Evolutionary conservation across 2,329 filamentous ascomycete species (phyloP).

Genomic region (Alternaria triticina): DNA sequence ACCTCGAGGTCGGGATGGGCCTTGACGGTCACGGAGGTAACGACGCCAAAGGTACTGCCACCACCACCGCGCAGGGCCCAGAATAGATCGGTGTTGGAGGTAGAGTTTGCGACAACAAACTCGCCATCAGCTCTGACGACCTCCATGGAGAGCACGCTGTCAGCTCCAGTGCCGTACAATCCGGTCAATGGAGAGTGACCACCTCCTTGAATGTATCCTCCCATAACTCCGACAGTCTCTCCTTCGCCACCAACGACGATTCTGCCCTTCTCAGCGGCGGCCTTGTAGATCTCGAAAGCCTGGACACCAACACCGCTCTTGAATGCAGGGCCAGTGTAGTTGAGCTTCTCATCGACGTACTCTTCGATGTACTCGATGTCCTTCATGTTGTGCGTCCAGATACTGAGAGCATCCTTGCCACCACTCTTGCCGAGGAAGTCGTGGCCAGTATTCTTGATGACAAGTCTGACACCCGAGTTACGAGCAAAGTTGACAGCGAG

Average conservation of each 20-base stretch:
- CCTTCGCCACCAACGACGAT: conserved; percentile 60
- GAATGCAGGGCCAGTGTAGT: conserved; percentile 57
- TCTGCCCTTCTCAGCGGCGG: conserved; percentile 55
- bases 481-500: conserved; percentile 46
- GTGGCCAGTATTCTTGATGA: conserved; percentile 47
- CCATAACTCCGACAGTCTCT: conserved; percentile 59
- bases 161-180: conserved; percentile 51
- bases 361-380: conserved; percentile 43
- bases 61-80: conserved; percentile 47
- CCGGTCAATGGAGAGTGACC: conserved; percentile 61
- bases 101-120: conserved; percentile 39
- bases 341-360: conserved; percentile 37
- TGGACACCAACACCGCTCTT: conserved; percentile 64
- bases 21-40: conserved; percentile 43
- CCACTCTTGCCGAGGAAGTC: conserved; percentile 46
- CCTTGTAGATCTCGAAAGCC: conserved; percentile 60
- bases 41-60: conserved; percentile 44
- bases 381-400: conserved; percentile 49
- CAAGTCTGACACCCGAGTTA: conserved; percentile 40
- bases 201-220: conserved; percentile 55
- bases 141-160: conserved; percentile 45
- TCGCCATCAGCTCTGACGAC: conserved; percentile 43
- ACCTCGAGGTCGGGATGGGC: conserved; percentile 43
- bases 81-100: conserved; percentile 42
- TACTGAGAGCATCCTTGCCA: conserved; percentile 43